Percentiles rank a stretch among this genome's conserved stretches.
phyloP scores from a whole-genome alignment of 228 moss, liverwort and hornwort genomes.

The Sphagnum magellanicum region DNA sequence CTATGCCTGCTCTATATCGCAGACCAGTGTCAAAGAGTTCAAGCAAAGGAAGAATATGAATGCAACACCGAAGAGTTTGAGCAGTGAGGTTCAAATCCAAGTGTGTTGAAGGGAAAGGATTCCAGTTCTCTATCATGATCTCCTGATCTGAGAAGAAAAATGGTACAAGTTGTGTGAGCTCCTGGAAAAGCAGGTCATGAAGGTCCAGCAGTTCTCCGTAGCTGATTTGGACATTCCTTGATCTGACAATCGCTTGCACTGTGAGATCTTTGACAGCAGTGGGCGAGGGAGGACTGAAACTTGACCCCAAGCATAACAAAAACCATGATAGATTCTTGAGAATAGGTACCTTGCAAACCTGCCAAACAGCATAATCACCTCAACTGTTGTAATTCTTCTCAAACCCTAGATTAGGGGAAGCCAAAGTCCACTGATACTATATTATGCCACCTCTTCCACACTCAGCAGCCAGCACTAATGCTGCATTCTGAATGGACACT shows the following conservation, averaged over 20 bases:
- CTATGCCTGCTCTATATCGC: slow-evolving; percentile 43
- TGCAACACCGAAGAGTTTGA: slow-evolving; percentile 68
- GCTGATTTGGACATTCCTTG: slow-evolving; percentile 27
- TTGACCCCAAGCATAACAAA: slow-evolving; percentile 53
- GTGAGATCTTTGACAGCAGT: slow-evolving; percentile 29
- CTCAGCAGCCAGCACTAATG: background rate
- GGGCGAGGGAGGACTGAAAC: slow-evolving; percentile 42
- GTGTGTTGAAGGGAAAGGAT: slow-evolving; percentile 23
- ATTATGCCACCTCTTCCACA: background rate
- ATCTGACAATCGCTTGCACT: slow-evolving; percentile 44
- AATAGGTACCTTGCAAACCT: slow-evolving; percentile 53
- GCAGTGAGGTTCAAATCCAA: slow-evolving; percentile 42
- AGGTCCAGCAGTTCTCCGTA: slow-evolving; percentile 54
- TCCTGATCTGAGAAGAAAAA: slow-evolving; percentile 23
- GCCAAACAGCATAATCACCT: slow-evolving; percentile 12
- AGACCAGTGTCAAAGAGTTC: slow-evolving; percentile 72
- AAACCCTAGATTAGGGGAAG: background rate
- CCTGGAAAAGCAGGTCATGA: slow-evolving; percentile 45
- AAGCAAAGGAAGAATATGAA: slow-evolving; percentile 64
- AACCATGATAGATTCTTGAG: slow-evolving; percentile 60
- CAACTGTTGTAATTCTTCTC: background rate
- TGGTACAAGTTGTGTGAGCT: slow-evolving; percentile 35
- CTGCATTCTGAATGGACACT: background rate
- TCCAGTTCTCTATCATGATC: slow-evolving; percentile 2
- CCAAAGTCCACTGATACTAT: background rate